Evolutionary conservation across 805 yeast species (phyloP).

Genomic region (Nakazawaea anatomiae): DNA sequence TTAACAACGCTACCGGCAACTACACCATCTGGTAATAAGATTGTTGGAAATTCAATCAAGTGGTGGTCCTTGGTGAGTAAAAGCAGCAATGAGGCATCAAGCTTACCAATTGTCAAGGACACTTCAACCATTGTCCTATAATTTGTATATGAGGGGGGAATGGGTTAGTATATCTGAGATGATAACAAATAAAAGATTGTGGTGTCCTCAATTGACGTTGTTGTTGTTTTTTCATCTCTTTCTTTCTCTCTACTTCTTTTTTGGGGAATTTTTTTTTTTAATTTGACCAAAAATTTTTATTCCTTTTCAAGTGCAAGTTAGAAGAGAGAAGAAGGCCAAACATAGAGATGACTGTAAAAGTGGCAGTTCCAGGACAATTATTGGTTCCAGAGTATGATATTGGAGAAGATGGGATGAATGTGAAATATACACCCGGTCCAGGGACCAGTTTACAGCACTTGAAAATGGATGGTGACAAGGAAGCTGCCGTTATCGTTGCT

Average conservation of each 20-base stretch:
- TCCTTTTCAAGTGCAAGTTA: background rate
- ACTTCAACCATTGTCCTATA: conserved; percentile 69
- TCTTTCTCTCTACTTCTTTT: too few species aligned
- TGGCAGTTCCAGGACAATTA: conserved; percentile 78
- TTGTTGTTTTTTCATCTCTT: too few species aligned
- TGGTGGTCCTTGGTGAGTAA: conserved; percentile 86
- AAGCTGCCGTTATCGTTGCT: conserved; percentile 42
- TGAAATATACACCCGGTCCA: conserved; percentile 52
- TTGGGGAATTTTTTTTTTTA: background rate
- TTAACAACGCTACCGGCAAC: conserved; percentile 89
- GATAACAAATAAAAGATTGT: too few species aligned
- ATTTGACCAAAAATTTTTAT: background rate
- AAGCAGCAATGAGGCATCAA: conserved; percentile 91
- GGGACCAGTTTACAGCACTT: conserved; percentile 52
- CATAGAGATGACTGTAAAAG: conserved; percentile 26
- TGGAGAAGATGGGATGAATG: conserved; percentile 23
- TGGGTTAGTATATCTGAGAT: too few species aligned
- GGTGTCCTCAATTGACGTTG: too few species aligned
- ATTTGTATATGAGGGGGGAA: background rate
- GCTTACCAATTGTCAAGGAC: conserved; percentile 88
- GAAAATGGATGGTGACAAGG: conserved; percentile 29
- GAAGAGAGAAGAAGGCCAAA: background rate
- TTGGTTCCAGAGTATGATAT: conserved; percentile 50
- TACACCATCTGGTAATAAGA: conserved; percentile 83
- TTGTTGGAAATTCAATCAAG: conserved; percentile 94